phyloP scores from a whole-genome alignment of 164 flowering plant species.

The Chimonanthus salicifolius region DNA sequence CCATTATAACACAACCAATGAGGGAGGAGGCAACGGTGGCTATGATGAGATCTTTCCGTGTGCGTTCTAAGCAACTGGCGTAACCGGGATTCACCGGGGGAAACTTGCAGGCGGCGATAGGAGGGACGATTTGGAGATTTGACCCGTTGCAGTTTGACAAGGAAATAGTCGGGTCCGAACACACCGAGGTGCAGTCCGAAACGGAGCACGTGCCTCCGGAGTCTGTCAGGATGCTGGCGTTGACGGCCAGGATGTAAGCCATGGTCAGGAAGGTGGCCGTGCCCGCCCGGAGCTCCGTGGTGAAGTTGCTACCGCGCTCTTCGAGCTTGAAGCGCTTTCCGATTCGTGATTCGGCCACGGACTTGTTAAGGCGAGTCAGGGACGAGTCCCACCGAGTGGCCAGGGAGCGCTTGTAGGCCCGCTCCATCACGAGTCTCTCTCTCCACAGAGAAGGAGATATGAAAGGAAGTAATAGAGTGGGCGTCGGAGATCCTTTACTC shows the following conservation, averaged over 20 bases:
- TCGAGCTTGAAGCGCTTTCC: slow-evolving; percentile 71
- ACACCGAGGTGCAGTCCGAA: slow-evolving; percentile 60
- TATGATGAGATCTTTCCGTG: slow-evolving; percentile 58
- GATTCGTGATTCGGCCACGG: slow-evolving; percentile 37
- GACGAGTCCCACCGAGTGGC: background rate
- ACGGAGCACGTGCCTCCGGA: slow-evolving; percentile 84
- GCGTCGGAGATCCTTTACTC: no score
- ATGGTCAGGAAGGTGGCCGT: slow-evolving; percentile 89
- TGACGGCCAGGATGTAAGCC: slow-evolving; percentile 95
- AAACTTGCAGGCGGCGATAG: slow-evolving; percentile 57
- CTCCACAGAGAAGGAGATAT: no score
- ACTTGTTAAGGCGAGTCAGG: slow-evolving; percentile 37
- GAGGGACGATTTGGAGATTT: slow-evolving; percentile 31
- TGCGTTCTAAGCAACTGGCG: slow-evolving; percentile 42
- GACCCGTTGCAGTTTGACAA: slow-evolving; percentile 34
- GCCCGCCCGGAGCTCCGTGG: slow-evolving; percentile 91
- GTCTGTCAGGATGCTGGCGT: slow-evolving; percentile 80
- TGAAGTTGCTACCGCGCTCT: slow-evolving; percentile 61
- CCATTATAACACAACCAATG: slow-evolving; percentile 74
- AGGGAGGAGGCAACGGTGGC: slow-evolving; percentile 71
- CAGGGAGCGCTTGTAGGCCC: background rate
- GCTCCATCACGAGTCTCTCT: background rate
- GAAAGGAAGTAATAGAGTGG: no score
- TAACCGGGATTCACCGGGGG: slow-evolving; percentile 74
- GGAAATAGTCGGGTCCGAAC: slow-evolving; percentile 38